Conservation (phyloP, 805 yeast genomes). For the Myxozyma vanderwaltii region DNA sequence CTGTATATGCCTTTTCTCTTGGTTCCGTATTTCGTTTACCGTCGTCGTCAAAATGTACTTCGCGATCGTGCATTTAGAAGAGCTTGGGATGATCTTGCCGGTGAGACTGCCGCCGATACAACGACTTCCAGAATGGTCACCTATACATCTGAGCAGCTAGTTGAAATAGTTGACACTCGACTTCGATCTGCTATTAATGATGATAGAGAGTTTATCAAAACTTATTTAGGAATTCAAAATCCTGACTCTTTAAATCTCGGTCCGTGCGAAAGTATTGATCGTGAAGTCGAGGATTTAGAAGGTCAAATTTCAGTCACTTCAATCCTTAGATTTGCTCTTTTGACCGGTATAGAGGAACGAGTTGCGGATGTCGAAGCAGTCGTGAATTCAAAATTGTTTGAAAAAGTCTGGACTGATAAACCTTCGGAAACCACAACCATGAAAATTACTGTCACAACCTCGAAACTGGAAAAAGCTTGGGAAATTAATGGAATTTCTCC, state of each 20-base stretch:
- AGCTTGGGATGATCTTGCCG: conserved; percentile 19
- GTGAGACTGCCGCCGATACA: conserved; percentile 21
- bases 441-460: conserved; percentile 19
- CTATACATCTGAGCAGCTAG: conserved; percentile 19
- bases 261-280: conserved; percentile 24
- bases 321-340: conserved; percentile 18
- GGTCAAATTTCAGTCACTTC: conserved; percentile 18
- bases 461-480: conserved; percentile 17
- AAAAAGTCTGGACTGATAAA: not conserved
- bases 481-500: conserved; percentile 18
- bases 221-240: conserved; percentile 16
- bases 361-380: conserved; percentile 26
- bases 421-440: conserved; percentile 23
- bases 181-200: conserved; percentile 17
- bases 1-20: conserved; percentile 22
- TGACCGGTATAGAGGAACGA: not conserved
- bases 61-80: conserved; percentile 22
- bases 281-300: conserved; percentile 18
- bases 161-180: conserved; percentile 17
- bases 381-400: conserved; percentile 16
- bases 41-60: conserved; percentile 13
- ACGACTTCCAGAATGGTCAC: conserved; percentile 6
- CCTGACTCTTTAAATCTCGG: conserved; percentile 15
- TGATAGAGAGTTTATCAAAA: conserved; percentile 8
- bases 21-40: conserved; percentile 14